Evolutionary conservation across 2,329 filamentous ascomycete genomes (phyloP), one percentile per base, ranked within the genome.

Genomic region (Hirsutella rhossiliensis): DNA sequence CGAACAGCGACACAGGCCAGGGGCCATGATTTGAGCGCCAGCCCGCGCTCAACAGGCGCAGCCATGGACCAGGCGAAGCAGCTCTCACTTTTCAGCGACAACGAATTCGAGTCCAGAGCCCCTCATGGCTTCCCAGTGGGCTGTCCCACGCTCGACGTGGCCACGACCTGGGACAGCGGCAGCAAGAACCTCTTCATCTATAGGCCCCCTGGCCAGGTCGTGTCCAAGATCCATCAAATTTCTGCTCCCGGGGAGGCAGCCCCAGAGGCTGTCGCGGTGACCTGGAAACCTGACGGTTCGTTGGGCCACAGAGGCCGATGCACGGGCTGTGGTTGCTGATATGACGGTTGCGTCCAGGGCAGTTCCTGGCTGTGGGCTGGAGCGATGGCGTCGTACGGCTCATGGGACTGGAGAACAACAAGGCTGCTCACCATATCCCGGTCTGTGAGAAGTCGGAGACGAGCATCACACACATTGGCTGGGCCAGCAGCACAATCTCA

Each of bases 111-210:
- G 42, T 64, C 71, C 39, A 69, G 71, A 20, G 70, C 78, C 19
- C 69, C 75, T 32, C 65, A 70, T 31, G 67, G 71, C 40, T 73
- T 83, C 42, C 70, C 90, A 30, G 73, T 80, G 23, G 87, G 84
- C 62, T 94, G 87, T 62, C 87, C 89, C 15, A 83, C 81, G 9
- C 85, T 94, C 68, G 87, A 96, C 63, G 72, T 97, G 39, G 72
- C 84, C n/a, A 81, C 82, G 5, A 72, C 88, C 12, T 67, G 66
- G 60, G 84, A 84, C 12, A 76, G 73, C n/a, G 71, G 73, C 15
- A 76, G 80, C 47, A 78, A 78, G 41, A 78, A 80, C 41, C 68
- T 96, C 17, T 73, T 83, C 51, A 79, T 95, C 38, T 89, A 84
- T 62, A 76, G 90, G 41, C 75, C 89, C 15, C 86, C 84, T 48